Evolutionary conservation across 1,284 basidiomycete genomes (phyloP).

Genomic region (Pseudozyma sp.): DNA sequence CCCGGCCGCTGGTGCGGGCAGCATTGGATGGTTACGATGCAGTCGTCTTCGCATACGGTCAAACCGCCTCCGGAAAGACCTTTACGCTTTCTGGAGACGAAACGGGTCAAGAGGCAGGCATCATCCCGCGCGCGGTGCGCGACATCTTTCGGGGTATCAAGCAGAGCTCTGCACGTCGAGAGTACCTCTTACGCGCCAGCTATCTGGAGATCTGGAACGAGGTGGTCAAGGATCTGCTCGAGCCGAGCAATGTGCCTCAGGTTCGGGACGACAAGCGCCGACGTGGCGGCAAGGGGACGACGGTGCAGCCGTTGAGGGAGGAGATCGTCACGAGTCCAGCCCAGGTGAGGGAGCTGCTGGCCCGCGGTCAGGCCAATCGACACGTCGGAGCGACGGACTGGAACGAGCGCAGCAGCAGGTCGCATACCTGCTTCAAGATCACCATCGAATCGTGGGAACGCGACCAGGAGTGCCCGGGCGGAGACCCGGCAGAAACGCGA

Average conservation of each 20-base stretch:
- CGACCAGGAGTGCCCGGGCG: constrained; percentile 4
- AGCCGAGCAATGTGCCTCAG: constrained; percentile 74
- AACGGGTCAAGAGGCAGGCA: constrained; percentile 70
- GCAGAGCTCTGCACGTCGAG: constrained; percentile 71
- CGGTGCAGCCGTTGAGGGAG: constrained; percentile 80
- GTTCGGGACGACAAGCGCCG: constrained; percentile 55
- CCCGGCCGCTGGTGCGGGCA: constrained; percentile 79
- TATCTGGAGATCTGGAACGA: constrained; percentile 94
- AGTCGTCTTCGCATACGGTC: constrained; percentile 65
- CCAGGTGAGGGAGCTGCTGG: constrained; percentile 84
- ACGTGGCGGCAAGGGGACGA: constrained; percentile 63
- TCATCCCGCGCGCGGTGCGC: constrained; percentile 59
- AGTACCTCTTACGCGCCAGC: constrained; percentile 91
- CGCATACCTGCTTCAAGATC: constrained; percentile 79
- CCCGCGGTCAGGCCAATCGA: constrained; percentile 85
- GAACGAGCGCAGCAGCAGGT: constrained; percentile 92
- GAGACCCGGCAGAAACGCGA: background rate
- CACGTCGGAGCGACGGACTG: constrained; percentile 95
- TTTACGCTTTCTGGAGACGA: constrained; percentile 59
- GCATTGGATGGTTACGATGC: constrained; percentile 64
- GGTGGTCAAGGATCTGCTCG: constrained; percentile 84
- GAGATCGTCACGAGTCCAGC: constrained; percentile 91
- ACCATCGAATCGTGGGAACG: constrained; percentile 67
- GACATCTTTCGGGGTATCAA: constrained; percentile 70
- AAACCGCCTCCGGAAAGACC: constrained; percentile 69